Conservation (phyloP, 169 alveolate genomes). For the Amoebophrya sp. region DNA sequence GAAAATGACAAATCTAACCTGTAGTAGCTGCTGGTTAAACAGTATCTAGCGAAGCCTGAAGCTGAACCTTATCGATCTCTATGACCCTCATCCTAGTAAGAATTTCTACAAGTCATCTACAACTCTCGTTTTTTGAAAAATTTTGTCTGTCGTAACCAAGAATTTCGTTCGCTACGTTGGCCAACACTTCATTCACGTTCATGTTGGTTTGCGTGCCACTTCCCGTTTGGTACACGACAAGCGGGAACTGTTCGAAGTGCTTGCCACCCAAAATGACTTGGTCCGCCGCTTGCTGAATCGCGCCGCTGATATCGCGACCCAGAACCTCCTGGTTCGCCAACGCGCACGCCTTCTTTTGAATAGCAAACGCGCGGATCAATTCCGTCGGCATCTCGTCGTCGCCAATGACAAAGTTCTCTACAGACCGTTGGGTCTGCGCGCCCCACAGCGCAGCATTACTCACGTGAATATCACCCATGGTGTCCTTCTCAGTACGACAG, state of each 20-base stretch:
- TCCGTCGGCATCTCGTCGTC: conserved; percentile 69
- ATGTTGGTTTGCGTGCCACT: conserved; percentile 83
- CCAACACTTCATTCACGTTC: conserved; percentile 80
- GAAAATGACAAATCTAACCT: no score
- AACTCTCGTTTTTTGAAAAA: no score
- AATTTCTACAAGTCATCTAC: no score
- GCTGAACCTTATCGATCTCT: no score
- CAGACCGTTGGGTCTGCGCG: conserved; percentile 77
- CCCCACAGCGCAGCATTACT: conserved; percentile 72
- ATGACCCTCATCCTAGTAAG: no score
- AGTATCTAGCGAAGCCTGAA: no score
- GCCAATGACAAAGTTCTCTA: conserved; percentile 73
- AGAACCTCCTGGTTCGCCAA: conserved; percentile 66
- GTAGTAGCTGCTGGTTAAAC: no score
- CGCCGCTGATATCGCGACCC: conserved; percentile 54
- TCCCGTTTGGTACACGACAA: conserved; percentile 83
- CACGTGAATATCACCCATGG: conserved; percentile 70
- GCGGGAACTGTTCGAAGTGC: conserved; percentile 70
- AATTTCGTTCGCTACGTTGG: conserved; percentile 76
- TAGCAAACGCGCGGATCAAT: conserved; percentile 71
- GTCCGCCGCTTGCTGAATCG: conserved; percentile 72
- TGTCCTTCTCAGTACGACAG: conserved; percentile 61
- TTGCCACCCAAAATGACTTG: conserved; percentile 68
- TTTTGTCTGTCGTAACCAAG: no score
- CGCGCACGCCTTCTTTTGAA: conserved; percentile 74